Percentiles rank a stretch among this genome's conserved stretches.
These are phyloP conservation scores for Combretum micranthum DNA, from an alignment of 345 rosid species.

Conservation along the genomic window DNA sequence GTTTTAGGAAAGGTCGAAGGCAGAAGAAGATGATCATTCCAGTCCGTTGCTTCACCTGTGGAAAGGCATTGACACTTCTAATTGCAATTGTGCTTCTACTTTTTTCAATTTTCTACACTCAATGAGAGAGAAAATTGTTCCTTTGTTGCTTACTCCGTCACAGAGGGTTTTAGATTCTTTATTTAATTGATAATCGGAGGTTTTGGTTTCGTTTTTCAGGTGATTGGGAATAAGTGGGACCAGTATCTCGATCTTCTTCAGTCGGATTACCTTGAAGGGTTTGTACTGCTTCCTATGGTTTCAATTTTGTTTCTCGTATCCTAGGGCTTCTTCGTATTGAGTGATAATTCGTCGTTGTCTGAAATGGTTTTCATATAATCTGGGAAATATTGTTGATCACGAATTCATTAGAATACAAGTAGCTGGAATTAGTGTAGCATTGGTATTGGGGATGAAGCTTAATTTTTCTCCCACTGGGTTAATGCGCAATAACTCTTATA, in stretches of 20 bases:
- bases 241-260: constrained; percentile 70
- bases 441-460: too few relatives aligned
- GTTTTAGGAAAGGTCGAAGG: background rate
- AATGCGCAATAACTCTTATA: too few relatives aligned
- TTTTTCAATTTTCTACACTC: background rate
- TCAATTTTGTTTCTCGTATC: background rate
- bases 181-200: background rate
- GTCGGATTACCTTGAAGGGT: constrained; percentile 73
- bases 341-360: too few relatives aligned
- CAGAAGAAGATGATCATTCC: constrained; percentile 65
- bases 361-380: too few relatives aligned
- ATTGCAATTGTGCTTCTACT: background rate
- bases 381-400: too few relatives aligned
- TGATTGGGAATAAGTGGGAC: constrained; percentile 79
- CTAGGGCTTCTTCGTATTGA: too few relatives aligned
- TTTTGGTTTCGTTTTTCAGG: constrained; percentile 30
- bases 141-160: background rate
- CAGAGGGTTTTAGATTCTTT: background rate
- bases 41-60: constrained; percentile 78
- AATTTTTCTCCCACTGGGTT: too few relatives aligned
- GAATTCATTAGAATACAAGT: too few relatives aligned
- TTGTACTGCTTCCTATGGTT: background rate
- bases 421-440: too few relatives aligned
- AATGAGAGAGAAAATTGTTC: background rate
- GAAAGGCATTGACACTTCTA: constrained; percentile 33